These are phyloP conservation scores for Aspergillus clavatus DNA, from an alignment of 2,329 filamentous ascomycete genomes.

Conservation along the genomic window DNA sequence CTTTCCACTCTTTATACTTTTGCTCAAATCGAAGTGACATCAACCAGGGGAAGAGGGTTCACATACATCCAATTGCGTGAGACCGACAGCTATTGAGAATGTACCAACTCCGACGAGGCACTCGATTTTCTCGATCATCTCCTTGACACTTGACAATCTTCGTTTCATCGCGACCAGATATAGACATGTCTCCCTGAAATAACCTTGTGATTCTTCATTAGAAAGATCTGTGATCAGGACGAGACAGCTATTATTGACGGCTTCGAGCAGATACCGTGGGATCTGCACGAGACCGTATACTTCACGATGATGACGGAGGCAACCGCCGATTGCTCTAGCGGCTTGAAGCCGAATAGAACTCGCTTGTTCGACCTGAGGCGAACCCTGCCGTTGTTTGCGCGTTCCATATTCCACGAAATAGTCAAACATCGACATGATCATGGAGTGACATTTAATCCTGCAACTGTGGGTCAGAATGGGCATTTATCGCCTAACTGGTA, in stretches of 20 bases:
- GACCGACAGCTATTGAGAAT: background rate
- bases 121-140: slow-evolving; percentile 21
- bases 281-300: slow-evolving; percentile 27
- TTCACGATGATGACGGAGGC: slow-evolving; percentile 23
- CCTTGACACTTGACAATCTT: slow-evolving; percentile 20
- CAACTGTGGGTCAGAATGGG: slow-evolving; percentile 9
- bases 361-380: slow-evolving; percentile 10
- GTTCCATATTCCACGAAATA: slow-evolving; percentile 17
- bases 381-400: slow-evolving; percentile 7
- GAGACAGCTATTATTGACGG: slow-evolving; percentile 20
- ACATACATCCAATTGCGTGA: background rate
- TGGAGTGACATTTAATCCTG: slow-evolving; percentile 28
- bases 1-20: background rate
- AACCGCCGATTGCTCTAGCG: slow-evolving; percentile 24
- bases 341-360: slow-evolving; percentile 15
- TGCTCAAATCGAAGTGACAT: background rate
- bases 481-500: background rate
- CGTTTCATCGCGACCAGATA: slow-evolving; percentile 22
- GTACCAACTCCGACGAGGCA: slow-evolving; percentile 6
- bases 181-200: slow-evolving; percentile 26
- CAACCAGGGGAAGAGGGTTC: background rate
- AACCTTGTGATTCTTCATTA: slow-evolving; percentile 18
- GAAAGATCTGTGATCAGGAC: slow-evolving; percentile 18
- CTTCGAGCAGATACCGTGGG: slow-evolving; percentile 25
- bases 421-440: slow-evolving; percentile 23